Base-by-base conservation (phyloP, 352 stramenopile species). In the Pythium dissimile region DNA sequence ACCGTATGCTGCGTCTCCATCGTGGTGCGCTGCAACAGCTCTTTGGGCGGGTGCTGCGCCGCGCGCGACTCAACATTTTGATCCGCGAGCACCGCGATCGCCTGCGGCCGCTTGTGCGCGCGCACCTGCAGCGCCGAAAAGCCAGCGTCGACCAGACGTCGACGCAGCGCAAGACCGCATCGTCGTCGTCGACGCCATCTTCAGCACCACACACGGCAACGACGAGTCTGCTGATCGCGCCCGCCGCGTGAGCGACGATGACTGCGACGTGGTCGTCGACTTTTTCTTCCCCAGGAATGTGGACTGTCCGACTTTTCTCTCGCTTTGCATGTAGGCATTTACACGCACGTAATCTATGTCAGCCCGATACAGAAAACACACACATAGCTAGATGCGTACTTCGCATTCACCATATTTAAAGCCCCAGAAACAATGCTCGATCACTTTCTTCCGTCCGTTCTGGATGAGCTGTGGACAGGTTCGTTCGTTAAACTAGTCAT, bases 21-120 rank as follows among this genome's bases (percentile, higher is more conserved):
- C 71, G 69, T 1, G 5, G 21, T 1, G 52, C 69, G 37, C 44
- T 86, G 15, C 71, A 66, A n/a, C 28, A 75, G 27, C 48, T 86
- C 15, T 24, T 73, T 20, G 45, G 52, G 5, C 56, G 51, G 26
- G 35, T 70, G 0, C 52, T 72, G 43, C 67, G 54, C 32, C 54
- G 59, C 18, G 62, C 62, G 24, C 45, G 53, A 4, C 43, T 65
- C 13, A 69, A 69, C 28, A 56, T 69, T 31, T 59, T 64, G 54
- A 69, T 69, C 26, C 48, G 47, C 12, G 45, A 62, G 24, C 26
- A 62, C 24, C 32, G 60, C 20, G 45, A 67, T n/a, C 44, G 47
- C 7, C 31, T 67, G 18, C 52, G 44, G 0, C 32, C 44, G 5
- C 35, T 67, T 7, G 20, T 67, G 30, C 60, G 47, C 15, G 47